These are phyloP conservation scores for Xylaria sp. DNA, from an alignment of 495 filamentous ascomycete species.

Conservation along the genomic window DNA sequence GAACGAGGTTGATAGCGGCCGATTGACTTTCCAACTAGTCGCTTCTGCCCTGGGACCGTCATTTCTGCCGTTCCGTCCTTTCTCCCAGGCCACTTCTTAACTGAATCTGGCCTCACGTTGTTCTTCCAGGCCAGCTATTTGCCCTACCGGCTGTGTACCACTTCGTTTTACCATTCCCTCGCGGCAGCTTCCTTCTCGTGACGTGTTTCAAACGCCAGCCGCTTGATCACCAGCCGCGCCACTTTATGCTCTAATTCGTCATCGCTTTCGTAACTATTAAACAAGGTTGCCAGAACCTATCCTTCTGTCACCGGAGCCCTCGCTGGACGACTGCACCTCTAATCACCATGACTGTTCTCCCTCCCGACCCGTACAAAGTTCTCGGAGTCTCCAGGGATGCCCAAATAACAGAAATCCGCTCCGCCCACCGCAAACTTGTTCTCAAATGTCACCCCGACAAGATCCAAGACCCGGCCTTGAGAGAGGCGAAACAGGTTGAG, in stretches of 20 bases:
- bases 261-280: constrained; percentile 27
- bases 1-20: constrained; percentile 22
- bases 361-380: constrained; percentile 82
- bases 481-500: constrained; percentile 73
- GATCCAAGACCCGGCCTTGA: constrained; percentile 74
- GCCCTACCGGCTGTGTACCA: constrained; percentile 35
- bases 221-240: constrained; percentile 28
- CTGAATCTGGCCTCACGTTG: constrained; percentile 39
- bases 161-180: constrained; percentile 26
- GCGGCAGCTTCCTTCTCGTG: constrained; percentile 19
- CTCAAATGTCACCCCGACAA: constrained; percentile 97
- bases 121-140: constrained; percentile 21
- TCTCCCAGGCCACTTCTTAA: constrained; percentile 40
- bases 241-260: constrained; percentile 24
- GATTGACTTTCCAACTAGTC: constrained; percentile 27
- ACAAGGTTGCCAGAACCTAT: constrained; percentile 16
- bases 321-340: constrained; percentile 31
- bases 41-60: constrained; percentile 31
- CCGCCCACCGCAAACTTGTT: constrained; percentile 88
- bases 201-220: constrained; percentile 29
- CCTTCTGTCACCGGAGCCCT: constrained; percentile 17
- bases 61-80: constrained; percentile 10
- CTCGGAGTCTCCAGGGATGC: constrained; percentile 82
- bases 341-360: constrained; percentile 68
- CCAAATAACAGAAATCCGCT: constrained; percentile 73